These are phyloP conservation scores for Peniophora sp. DNA, from an alignment of 1,284 basidiomycete genomes.

Conservation along the genomic window DNA sequence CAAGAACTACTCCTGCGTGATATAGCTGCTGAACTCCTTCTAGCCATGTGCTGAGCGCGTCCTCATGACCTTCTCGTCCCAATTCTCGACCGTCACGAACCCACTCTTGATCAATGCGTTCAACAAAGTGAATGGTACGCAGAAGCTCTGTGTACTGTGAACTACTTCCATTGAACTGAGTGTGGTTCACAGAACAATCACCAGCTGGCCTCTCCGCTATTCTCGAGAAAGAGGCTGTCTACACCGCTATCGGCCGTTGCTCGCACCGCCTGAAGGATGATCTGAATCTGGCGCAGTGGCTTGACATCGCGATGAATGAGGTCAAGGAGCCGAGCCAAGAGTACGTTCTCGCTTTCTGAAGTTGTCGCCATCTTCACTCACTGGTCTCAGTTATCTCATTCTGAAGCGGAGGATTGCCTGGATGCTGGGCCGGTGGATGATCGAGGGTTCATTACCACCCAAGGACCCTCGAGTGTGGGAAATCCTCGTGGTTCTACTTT, in stretches of 20 bases:
- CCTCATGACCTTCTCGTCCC: slow-evolving; percentile 68
- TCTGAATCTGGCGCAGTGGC: slow-evolving; percentile 64
- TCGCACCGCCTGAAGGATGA: slow-evolving; percentile 55
- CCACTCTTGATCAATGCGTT: slow-evolving; percentile 62
- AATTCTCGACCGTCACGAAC: slow-evolving; percentile 68
- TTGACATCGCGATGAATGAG: slow-evolving; percentile 52
- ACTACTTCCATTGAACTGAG: neutral
- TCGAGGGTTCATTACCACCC: slow-evolving; percentile 53
- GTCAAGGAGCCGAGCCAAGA: slow-evolving; percentile 46
- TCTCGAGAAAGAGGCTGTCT: slow-evolving; percentile 79
- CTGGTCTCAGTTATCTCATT: slow-evolving; percentile 61
- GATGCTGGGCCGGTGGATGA: slow-evolving; percentile 82
- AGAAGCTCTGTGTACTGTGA: neutral
- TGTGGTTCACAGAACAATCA: slow-evolving; percentile 34
- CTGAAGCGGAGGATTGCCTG: slow-evolving; percentile 87
- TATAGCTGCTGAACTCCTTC: neutral
- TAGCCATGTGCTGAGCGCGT: slow-evolving; percentile 87
- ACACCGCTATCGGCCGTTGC: slow-evolving; percentile 84
- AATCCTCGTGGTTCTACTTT: slow-evolving; percentile 66
- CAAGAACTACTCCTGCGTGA: neutral
- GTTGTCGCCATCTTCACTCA: neutral
- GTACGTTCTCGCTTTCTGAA: slow-evolving; percentile 26
- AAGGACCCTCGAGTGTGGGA: slow-evolving; percentile 72
- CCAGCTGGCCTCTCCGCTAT: slow-evolving; percentile 54
- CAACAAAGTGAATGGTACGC: slow-evolving; percentile 45